A percentile compares a stretch with the other conserved stretches of the same genome.
These are phyloP conservation scores for Yamadazyma triangularis DNA, from an alignment of 1,139 yeast genomes.

Conservation along the genomic window DNA sequence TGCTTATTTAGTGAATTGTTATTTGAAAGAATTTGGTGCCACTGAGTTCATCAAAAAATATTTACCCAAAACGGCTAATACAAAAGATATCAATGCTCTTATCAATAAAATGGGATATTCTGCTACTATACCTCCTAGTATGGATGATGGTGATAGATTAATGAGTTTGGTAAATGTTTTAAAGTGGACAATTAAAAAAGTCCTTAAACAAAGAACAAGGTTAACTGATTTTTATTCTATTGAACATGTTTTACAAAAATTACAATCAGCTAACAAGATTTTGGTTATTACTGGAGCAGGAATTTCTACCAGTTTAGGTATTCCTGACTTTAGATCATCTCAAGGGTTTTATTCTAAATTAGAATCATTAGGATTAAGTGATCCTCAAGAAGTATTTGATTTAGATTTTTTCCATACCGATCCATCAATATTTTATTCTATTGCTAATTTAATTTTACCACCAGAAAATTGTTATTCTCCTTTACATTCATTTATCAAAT, in stretches of 20 bases:
- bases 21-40: conserved; percentile 59
- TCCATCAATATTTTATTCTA: conserved; percentile 79
- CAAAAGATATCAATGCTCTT: conserved; percentile 46
- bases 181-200: conserved; percentile 59
- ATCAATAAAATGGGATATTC: conserved; percentile 51
- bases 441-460: conserved; percentile 86
- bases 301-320: conserved; percentile 86
- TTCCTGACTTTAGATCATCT: conserved; percentile 92
- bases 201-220: conserved; percentile 50
- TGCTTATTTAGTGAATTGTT: conserved; percentile 45
- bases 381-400: conserved; percentile 95
- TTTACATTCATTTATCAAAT: conserved; percentile 75
- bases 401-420: conserved; percentile 67
- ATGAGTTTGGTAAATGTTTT: conserved; percentile 47
- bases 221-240: conserved; percentile 50
- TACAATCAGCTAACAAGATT: conserved; percentile 55
- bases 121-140: conserved; percentile 31
- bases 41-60: conserved; percentile 53
- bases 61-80: conserved; percentile 55
- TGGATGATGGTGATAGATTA: conserved; percentile 39
- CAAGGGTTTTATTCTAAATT: conserved; percentile 80
- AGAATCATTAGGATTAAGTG: conserved; percentile 66
- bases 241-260: conserved; percentile 54
- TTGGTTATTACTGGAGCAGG: conserved; percentile 95
- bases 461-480: conserved; percentile 75